Evolutionary conservation across 768 basidiomycete genomes (phyloP).

Genomic region (Xerocomellus intermedius): DNA sequence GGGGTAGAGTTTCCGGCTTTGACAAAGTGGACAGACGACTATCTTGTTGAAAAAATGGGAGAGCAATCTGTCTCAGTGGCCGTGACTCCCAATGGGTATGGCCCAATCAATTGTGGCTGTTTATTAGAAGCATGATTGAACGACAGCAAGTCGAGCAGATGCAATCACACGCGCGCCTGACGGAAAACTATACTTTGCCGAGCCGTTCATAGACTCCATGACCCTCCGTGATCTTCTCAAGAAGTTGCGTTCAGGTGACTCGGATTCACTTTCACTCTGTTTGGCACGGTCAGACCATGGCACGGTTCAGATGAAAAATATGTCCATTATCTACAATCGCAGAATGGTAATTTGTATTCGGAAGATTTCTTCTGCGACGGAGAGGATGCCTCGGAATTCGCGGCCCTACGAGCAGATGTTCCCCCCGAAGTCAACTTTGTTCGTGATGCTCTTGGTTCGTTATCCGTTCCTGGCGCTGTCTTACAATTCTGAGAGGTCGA

Average conservation of each 20-base stretch:
- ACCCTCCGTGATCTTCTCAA: constrained; percentile 55
- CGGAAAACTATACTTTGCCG: constrained; percentile 65
- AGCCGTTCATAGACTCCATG: constrained; percentile 71
- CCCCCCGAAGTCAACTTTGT: constrained; percentile 72
- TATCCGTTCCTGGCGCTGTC: not conserved
- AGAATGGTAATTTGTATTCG: constrained; percentile 85
- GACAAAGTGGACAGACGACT: constrained; percentile 63
- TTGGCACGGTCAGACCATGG: not conserved
- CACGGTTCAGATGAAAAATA: constrained; percentile 20
- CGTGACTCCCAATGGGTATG: constrained; percentile 81
- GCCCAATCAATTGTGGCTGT: not conserved
- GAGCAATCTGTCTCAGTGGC: constrained; percentile 64
- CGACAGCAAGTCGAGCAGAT: constrained; percentile 62
- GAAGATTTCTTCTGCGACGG: constrained; percentile 37
- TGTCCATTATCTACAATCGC: constrained; percentile 80
- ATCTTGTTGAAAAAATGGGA: constrained; percentile 57
- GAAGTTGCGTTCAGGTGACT: constrained; percentile 37
- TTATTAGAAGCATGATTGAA: constrained; percentile 13
- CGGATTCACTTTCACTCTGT: not conserved
- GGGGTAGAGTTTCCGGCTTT: constrained; percentile 48
- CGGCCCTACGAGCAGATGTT: constrained; percentile 60
- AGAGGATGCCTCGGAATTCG: constrained; percentile 56
- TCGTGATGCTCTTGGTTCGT: constrained; percentile 72
- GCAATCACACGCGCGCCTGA: constrained; percentile 57
- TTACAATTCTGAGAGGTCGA: not conserved